These are phyloP conservation scores for Leishmania guyanensis DNA, from an alignment of 208 protist species.

Conservation along the genomic window DNA sequence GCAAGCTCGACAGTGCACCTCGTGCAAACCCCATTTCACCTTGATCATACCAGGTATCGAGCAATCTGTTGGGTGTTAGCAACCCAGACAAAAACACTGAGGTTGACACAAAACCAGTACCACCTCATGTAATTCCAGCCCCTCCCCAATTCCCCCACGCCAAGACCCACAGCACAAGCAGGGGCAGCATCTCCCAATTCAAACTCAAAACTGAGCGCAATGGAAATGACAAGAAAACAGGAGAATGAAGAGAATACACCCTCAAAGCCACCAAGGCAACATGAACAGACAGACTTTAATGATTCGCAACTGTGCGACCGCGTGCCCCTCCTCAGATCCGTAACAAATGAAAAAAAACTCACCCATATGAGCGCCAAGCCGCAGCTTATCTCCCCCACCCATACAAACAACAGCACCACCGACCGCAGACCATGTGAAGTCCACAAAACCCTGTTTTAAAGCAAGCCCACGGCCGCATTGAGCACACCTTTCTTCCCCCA, in stretches of 20 bases:
- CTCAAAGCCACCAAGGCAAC: not conserved
- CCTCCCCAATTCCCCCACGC: not conserved
- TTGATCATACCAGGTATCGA: not conserved
- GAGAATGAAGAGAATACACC: not conserved
- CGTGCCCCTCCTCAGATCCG: not conserved
- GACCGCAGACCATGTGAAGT: too few relatives aligned
- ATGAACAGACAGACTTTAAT: not conserved
- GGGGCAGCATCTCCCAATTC: not conserved
- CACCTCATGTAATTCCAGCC: not conserved
- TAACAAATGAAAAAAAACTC: not conserved
- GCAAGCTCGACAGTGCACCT: not conserved
- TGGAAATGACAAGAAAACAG: not conserved
- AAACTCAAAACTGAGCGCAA: not conserved
- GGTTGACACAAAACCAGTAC: not conserved
- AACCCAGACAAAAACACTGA: not conserved
- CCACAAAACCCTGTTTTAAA: too few relatives aligned
- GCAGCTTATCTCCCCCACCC: too few relatives aligned
- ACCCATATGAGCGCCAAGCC: too few relatives aligned
- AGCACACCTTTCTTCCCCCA: too few relatives aligned
- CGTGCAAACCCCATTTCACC: not conserved
- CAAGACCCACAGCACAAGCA: not conserved
- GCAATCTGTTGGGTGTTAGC: not conserved
- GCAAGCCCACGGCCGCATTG: too few relatives aligned
- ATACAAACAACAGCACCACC: too few relatives aligned
- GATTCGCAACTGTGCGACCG: too few relatives aligned